A percentile compares a stretch with the other conserved stretches of the same genome.
These are phyloP conservation scores for Termitomyces sp. DNA, from an alignment of 1,284 basidiomycete species.

Conservation along the genomic window DNA sequence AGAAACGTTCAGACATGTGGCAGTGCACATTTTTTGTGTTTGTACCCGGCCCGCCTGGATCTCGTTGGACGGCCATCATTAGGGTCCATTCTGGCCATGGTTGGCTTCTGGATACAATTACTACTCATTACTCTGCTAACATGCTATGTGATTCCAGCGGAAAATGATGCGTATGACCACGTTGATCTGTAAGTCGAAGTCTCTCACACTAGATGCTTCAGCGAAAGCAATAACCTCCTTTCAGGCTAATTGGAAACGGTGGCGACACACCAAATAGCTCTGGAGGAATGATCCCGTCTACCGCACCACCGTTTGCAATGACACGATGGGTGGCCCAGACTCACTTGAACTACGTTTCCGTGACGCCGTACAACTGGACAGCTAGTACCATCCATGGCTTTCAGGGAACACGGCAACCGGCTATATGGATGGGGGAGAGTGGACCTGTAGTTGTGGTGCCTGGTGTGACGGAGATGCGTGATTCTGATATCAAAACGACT, in stretches of 20 bases:
- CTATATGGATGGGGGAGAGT: conserved; percentile 89
- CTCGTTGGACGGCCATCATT: too few relatives aligned
- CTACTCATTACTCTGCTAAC: background rate
- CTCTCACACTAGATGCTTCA: background rate
- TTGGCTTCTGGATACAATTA: background rate
- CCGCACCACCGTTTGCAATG: conserved; percentile 78
- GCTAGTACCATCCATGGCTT: conserved; percentile 63
- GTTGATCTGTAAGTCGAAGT: conserved; percentile 43
- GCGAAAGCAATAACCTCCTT: background rate
- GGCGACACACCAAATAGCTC: conserved; percentile 66
- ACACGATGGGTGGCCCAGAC: conserved; percentile 77
- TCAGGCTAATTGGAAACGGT: conserved; percentile 61
- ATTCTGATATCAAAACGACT: conserved; percentile 41
- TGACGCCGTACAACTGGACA: conserved; percentile 75
- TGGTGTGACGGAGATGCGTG: conserved; percentile 32
- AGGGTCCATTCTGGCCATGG: background rate
- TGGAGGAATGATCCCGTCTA: conserved; percentile 69
- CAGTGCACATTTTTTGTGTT: too few relatives aligned
- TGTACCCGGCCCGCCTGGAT: too few relatives aligned
- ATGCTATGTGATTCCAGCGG: background rate
- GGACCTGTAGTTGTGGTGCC: conserved; percentile 62
- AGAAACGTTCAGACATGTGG: too few relatives aligned
- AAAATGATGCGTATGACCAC: conserved; percentile 38
- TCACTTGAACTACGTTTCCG: conserved; percentile 68
- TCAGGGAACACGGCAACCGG: conserved; percentile 77